Conservation (phyloP, 768 basidiomycete species). For the Chiua virens region DNA sequence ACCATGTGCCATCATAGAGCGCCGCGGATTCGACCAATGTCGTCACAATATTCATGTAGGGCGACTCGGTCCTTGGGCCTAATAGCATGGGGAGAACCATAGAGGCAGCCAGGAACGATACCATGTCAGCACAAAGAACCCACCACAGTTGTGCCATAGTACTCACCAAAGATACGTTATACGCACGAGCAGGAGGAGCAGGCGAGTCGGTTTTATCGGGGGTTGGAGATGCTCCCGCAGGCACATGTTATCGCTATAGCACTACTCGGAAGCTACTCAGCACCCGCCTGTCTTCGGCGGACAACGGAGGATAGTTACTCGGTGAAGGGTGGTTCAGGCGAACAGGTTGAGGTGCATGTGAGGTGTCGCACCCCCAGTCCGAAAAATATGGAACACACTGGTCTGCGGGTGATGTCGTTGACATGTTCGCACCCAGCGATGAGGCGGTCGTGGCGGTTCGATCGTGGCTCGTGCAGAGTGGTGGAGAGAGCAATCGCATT, state of each 20-base stretch:
- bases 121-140: not conserved
- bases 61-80: constrained; percentile 16
- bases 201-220: too few relatives aligned
- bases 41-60: constrained; percentile 22
- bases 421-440: too few relatives aligned
- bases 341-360: constrained; percentile 10
- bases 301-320: constrained; percentile 39
- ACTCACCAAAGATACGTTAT: constrained; percentile 28
- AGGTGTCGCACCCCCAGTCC: too few relatives aligned
- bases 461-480: too few relatives aligned
- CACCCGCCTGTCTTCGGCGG: constrained; percentile 58
- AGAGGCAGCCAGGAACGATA: not conserved
- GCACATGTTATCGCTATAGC: constrained; percentile 36
- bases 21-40: constrained; percentile 26
- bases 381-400: too few relatives aligned
- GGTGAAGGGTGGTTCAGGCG: constrained; percentile 25
- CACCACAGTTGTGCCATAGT: not conserved
- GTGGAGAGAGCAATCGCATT: too few relatives aligned
- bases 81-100: not conserved
- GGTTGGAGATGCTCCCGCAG: too few relatives aligned
- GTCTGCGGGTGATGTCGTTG: too few relatives aligned
- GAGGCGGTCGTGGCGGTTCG: too few relatives aligned
- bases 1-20: constrained; percentile 26
- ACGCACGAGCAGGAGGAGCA: too few relatives aligned
- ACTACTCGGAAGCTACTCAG: constrained; percentile 55